Percentiles rank a stretch among this genome's conserved stretches.
phyloP scores from a whole-genome alignment of 441 rosid genomes.

The Brassica balearica region DNA sequence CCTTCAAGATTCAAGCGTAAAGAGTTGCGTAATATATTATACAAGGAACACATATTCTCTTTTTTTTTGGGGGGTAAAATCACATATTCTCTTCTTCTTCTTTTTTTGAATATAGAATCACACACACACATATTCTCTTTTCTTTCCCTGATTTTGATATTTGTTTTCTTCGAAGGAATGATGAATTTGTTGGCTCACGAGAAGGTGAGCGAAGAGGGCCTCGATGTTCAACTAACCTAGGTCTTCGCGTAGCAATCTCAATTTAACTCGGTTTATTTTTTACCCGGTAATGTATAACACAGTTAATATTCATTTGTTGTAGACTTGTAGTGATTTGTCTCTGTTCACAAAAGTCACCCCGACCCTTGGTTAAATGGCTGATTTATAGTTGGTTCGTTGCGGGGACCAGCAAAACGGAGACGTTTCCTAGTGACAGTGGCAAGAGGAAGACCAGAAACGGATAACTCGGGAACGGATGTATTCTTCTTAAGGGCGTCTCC shows the following conservation, averaged over 20 bases:
- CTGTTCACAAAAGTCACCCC: neutral
- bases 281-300: neutral
- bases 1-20: neutral
- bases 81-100: no score
- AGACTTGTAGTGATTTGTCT: neutral
- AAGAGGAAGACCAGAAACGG: slow-evolving; percentile 35
- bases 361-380: slow-evolving; percentile 4
- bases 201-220: slow-evolving; percentile 70
- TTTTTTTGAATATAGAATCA: no score
- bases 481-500: slow-evolving; percentile 22
- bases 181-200: slow-evolving; percentile 80
- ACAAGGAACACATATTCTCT: neutral
- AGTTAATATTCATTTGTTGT: slow-evolving; percentile 16
- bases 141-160: slow-evolving; percentile 10
- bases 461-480: slow-evolving; percentile 39
- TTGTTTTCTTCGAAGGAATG: slow-evolving; percentile 61
- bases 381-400: neutral
- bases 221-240: slow-evolving; percentile 81
- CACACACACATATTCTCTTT: neutral
- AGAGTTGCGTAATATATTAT: neutral
- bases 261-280: slow-evolving; percentile 47
- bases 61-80: no score
- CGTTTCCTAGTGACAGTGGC: slow-evolving; percentile 10
- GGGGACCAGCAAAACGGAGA: slow-evolving; percentile 29
- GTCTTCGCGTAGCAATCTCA: slow-evolving; percentile 69